Conservation (phyloP, 306 rosid species). For the Hippophae tibetana region DNA sequence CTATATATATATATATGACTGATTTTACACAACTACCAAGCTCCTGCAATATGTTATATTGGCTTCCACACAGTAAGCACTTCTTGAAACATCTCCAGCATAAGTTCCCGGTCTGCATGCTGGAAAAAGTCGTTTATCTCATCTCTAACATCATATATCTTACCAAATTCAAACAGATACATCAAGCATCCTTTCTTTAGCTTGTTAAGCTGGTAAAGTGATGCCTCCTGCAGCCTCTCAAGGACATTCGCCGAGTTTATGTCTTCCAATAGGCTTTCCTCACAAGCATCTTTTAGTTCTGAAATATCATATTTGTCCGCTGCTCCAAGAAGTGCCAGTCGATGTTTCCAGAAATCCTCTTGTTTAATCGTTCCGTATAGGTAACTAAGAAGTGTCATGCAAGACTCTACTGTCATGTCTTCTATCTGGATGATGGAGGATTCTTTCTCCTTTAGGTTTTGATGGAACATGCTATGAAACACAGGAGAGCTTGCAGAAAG, state of each 20-base stretch:
- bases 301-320: constrained; percentile 64
- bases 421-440: constrained; percentile 62
- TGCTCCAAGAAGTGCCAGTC: constrained; percentile 65
- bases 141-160: constrained; percentile 61
- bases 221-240: constrained; percentile 70
- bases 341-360: constrained; percentile 71
- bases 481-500: constrained; percentile 80
- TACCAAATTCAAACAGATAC: constrained; percentile 73
- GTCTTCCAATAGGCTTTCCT: constrained; percentile 86
- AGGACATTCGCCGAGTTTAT: constrained; percentile 63
- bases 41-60: constrained; percentile 16
- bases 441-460: constrained; percentile 67
- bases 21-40: background rate
- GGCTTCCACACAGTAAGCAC: constrained; percentile 62
- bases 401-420: constrained; percentile 68
- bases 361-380: constrained; percentile 71
- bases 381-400: constrained; percentile 56
- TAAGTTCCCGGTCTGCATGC: constrained; percentile 69
- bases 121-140: constrained; percentile 46
- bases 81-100: constrained; percentile 82
- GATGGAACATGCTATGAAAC: constrained; percentile 78
- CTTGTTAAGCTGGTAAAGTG: constrained; percentile 58
- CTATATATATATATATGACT: too few relatives aligned
- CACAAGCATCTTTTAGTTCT: constrained; percentile 62
- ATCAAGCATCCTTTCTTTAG: constrained; percentile 77